Percentiles rank a stretch among this genome's conserved stretches.
Conservation (phyloP, 129 eudicot genomes). For the Logfia minima region DNA sequence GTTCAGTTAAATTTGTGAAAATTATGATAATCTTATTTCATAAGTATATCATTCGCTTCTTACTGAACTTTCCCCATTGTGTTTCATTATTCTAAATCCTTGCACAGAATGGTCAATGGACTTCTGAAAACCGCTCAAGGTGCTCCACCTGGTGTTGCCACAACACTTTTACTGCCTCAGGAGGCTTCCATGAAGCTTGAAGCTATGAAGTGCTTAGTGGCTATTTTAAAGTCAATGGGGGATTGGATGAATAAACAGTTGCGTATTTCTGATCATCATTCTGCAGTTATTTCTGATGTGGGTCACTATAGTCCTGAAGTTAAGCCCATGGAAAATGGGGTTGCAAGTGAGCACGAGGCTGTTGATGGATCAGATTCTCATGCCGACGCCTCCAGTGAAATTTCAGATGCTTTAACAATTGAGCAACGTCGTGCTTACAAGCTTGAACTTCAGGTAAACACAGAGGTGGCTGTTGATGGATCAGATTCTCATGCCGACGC, state of each 20-base stretch:
- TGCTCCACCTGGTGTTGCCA: slow-evolving; percentile 76
- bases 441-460: slow-evolving; percentile 87
- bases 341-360: slow-evolving; percentile 48
- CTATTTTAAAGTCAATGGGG: slow-evolving; percentile 86
- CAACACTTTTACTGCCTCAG: slow-evolving; percentile 87
- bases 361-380: slow-evolving; percentile 72
- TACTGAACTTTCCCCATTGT: neutral
- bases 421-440: slow-evolving; percentile 95
- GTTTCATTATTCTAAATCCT: slow-evolving; percentile 4
- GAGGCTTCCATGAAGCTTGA: slow-evolving; percentile 70
- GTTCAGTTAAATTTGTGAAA: neutral
- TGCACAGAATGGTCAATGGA: slow-evolving; percentile 87
- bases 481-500: slow-evolving; percentile 77
- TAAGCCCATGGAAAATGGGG: slow-evolving; percentile 56
- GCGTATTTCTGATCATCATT: slow-evolving; percentile 77
- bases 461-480: slow-evolving; percentile 40
- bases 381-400: slow-evolving; percentile 68
- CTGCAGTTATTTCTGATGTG: slow-evolving; percentile 45
- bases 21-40: neutral
- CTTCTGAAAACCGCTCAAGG: slow-evolving; percentile 98
- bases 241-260: slow-evolving; percentile 93
- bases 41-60: neutral
- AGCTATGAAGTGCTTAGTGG: slow-evolving; percentile 89
- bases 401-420: slow-evolving; percentile 75
- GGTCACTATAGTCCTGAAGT: slow-evolving; percentile 48